Percentiles rank a stretch among this genome's conserved stretches.
phyloP scores from a whole-genome alignment of 2,329 filamentous ascomycete species.

The Claviceps maximensis region DNA sequence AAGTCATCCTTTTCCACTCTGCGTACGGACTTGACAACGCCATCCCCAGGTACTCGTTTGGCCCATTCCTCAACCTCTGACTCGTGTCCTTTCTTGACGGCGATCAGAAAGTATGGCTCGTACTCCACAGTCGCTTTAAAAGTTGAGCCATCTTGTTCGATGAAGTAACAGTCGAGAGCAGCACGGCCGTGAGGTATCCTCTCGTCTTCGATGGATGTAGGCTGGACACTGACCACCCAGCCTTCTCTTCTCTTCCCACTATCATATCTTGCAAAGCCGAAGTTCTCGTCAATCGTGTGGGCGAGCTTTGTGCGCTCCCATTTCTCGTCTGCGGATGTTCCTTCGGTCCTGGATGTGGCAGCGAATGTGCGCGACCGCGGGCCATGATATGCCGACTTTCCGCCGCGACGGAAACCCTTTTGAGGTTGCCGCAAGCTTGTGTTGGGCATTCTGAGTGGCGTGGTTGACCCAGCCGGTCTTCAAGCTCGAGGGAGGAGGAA shows the following conservation, averaged over 20 bases:
- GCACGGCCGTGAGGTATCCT: conserved; percentile 73
- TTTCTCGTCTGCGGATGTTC: conserved; percentile 84
- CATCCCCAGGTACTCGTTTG: conserved; percentile 62
- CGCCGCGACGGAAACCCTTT: conserved; percentile 55
- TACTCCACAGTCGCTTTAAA: conserved; percentile 97
- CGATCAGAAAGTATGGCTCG: conserved; percentile 90
- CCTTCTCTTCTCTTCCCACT: conserved; percentile 69
- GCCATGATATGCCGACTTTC: conserved; percentile 59
- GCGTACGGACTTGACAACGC: conserved; percentile 64
- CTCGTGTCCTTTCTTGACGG: conserved; percentile 77
- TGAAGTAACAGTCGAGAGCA: conserved; percentile 93
- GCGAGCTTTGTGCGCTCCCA: conserved; percentile 74
- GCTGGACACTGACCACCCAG: conserved; percentile 93
- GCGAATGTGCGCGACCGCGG: conserved; percentile 63
- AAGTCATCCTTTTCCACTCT: conserved; percentile 86
- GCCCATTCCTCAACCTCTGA: conserved; percentile 94
- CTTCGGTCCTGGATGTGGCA: conserved; percentile 64
- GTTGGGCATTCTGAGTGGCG: conserved; percentile 38
- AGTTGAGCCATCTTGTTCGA: conserved; percentile 73
- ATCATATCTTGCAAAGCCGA: conserved; percentile 90
- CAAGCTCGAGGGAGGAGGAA: conserved; percentile 10
- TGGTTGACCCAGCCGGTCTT: background rate
- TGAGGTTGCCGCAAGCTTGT: conserved; percentile 46
- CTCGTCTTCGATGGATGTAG: conserved; percentile 76
- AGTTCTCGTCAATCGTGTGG: conserved; percentile 81